These are phyloP conservation scores for Chalaropsis thielavioides DNA, from an alignment of 2,329 filamentous ascomycete genomes.

Conservation along the genomic window DNA sequence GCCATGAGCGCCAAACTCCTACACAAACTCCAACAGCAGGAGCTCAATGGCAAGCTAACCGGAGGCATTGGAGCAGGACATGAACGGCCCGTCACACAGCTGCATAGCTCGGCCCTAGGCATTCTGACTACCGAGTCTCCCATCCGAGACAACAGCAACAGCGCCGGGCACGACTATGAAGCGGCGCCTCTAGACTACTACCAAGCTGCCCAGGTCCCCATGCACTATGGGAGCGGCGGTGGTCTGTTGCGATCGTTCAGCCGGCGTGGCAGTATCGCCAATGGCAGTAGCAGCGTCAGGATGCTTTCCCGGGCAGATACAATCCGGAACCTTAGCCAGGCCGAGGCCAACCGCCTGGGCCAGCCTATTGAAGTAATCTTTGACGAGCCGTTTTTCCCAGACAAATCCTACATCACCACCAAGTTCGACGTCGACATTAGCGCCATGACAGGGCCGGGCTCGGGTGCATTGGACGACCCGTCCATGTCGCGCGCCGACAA, in stretches of 20 bases:
- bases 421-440: slow-evolving; percentile 35
- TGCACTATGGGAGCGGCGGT: slow-evolving; percentile 18
- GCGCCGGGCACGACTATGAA: neutral
- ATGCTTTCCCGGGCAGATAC: slow-evolving; percentile 26
- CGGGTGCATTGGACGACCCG: slow-evolving; percentile 2
- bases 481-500: neutral
- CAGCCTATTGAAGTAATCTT: slow-evolving; percentile 46
- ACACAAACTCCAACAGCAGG: slow-evolving; percentile 32
- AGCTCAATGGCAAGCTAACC: slow-evolving; percentile 40
- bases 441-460: slow-evolving; percentile 32
- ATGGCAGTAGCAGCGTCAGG: neutral
- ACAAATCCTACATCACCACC: neutral
- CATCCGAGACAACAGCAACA: neutral
- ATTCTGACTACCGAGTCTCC: slow-evolving; percentile 25
- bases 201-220: neutral
- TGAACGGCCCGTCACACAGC: slow-evolving; percentile 29
- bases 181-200: neutral
- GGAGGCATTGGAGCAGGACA: slow-evolving; percentile 45
- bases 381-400: slow-evolving; percentile 23
- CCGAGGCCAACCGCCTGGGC: slow-evolving; percentile 44
- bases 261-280: slow-evolving; percentile 20
- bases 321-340: slow-evolving; percentile 38
- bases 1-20: neutral
- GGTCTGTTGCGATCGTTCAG: slow-evolving; percentile 31
- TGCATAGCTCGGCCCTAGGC: slow-evolving; percentile 36